phyloP scores from a whole-genome alignment of 1,139 yeast species.

The Yamadazyma taylorii region DNA sequence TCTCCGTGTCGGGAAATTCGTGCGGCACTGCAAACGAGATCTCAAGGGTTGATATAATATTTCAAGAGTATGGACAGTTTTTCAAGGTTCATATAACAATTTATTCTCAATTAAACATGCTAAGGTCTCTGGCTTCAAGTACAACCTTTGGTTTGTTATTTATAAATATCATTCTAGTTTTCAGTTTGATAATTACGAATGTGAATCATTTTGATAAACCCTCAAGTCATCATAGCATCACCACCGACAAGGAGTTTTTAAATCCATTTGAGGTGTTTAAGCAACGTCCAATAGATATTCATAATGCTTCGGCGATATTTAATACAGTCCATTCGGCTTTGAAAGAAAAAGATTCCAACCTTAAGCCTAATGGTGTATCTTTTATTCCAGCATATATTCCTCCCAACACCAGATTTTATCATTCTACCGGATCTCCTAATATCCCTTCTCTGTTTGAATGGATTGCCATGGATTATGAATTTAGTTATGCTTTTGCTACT shows the following conservation, averaged over 20 bases:
- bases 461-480: constrained; percentile 60
- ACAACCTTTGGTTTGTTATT: no score
- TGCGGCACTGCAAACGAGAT: no score
- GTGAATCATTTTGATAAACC: no score
- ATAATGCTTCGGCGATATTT: constrained; percentile 53
- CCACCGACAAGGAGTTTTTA: background rate
- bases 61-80: no score
- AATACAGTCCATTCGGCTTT: constrained; percentile 51
- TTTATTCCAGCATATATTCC: constrained; percentile 58
- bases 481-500: constrained; percentile 47
- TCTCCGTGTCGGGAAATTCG: no score
- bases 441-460: constrained; percentile 51
- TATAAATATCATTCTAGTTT: no score
- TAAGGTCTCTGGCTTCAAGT: no score
- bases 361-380: constrained; percentile 55
- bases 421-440: constrained; percentile 34
- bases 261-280: constrained; percentile 4
- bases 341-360: constrained; percentile 47
- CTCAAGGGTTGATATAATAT: no score
- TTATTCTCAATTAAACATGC: no score
- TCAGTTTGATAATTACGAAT: no score
- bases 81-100: no score
- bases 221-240: no score
- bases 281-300: constrained; percentile 31
- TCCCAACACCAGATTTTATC: constrained; percentile 53